These are phyloP conservation scores for Benincasa hispida DNA, from an alignment of 306 rosid species.

Conservation along the genomic window DNA sequence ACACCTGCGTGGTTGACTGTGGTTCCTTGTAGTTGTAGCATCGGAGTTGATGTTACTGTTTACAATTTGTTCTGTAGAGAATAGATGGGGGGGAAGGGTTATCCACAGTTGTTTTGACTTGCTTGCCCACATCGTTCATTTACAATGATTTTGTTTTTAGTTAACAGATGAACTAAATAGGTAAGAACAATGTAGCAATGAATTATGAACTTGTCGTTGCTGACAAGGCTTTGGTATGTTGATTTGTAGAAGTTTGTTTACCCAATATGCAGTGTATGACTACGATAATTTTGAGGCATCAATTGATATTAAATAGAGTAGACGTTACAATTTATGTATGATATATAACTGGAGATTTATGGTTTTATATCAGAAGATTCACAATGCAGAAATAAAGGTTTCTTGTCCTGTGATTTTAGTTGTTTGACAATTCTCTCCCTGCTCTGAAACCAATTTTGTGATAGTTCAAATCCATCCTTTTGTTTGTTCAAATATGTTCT, in stretches of 20 bases:
- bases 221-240: background rate
- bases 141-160: background rate
- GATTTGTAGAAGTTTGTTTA: background rate
- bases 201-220: background rate
- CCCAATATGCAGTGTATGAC: background rate
- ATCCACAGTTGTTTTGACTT: background rate
- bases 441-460: background rate
- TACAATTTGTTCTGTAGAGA: background rate
- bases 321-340: background rate
- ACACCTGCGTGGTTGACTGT: background rate
- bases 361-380: background rate
- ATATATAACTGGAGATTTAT: background rate
- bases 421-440: background rate
- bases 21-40: background rate
- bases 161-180: background rate
- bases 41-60: background rate
- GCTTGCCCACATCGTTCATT: background rate
- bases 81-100: background rate
- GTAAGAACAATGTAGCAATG: background rate
- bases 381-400: background rate
- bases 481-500: background rate
- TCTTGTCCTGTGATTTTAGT: background rate
- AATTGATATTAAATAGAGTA: background rate
- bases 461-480: background rate
- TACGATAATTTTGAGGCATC: background rate